phyloP scores from a whole-genome alignment of 2,329 filamentous ascomycete genomes.

The Aspergillus unguis region DNA sequence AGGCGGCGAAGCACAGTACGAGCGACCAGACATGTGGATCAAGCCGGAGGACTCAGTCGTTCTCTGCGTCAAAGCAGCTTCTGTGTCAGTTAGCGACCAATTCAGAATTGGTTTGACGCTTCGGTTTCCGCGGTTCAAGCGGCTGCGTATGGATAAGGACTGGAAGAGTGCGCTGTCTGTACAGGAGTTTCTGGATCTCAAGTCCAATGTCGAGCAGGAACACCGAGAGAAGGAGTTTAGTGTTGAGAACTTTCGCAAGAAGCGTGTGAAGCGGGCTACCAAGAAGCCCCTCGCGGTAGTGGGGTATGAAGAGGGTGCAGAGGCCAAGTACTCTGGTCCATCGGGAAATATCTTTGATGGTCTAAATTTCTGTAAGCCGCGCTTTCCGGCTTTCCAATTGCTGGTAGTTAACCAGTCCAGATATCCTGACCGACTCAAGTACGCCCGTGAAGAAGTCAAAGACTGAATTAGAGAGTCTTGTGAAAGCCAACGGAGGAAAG shows the following conservation, averaged over 20 bases:
- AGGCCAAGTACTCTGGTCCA: constrained; percentile 55
- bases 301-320: constrained; percentile 58
- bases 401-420: constrained; percentile 27
- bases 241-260: constrained; percentile 64
- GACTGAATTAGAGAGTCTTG: constrained; percentile 70
- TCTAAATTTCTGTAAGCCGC: constrained; percentile 64
- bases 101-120: constrained; percentile 76
- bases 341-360: constrained; percentile 68
- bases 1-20: constrained; percentile 69
- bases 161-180: constrained; percentile 79
- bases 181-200: constrained; percentile 72
- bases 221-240: constrained; percentile 71
- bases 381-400: neutral
- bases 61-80: constrained; percentile 82
- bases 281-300: constrained; percentile 71
- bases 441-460: constrained; percentile 72
- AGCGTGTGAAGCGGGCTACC: constrained; percentile 55
- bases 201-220: constrained; percentile 66
- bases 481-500: constrained; percentile 79
- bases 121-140: constrained; percentile 86
- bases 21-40: constrained; percentile 91
- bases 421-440: constrained; percentile 69
- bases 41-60: constrained; percentile 83
- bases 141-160: constrained; percentile 72
- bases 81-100: constrained; percentile 68